A percentile compares a stretch with the other conserved stretches of the same genome.
These are phyloP conservation scores for Dictyophora rubrovolvata DNA, from an alignment of 768 basidiomycete genomes.

Conservation along the genomic window DNA sequence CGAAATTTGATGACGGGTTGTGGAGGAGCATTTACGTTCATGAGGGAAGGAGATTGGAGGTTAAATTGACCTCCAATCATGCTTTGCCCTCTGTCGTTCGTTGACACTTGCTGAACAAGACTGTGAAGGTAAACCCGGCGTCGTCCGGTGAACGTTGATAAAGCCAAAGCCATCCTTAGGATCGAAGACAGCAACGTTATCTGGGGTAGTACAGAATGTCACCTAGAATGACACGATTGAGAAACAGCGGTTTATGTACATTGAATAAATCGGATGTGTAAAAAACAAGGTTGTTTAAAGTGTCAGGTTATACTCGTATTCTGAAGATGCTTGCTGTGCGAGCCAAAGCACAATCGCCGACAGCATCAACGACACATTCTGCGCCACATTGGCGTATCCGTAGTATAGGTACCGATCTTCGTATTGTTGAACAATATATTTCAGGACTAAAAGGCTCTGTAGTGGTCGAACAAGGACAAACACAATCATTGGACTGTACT, in stretches of 20 bases:
- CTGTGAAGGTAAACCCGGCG: constrained; percentile 18
- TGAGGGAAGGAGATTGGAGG: background rate
- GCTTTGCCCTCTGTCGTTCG: no score
- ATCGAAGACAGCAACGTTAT: background rate
- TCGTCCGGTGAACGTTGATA: constrained; percentile 14
- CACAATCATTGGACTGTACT: no score
- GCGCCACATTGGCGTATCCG: constrained; percentile 91
- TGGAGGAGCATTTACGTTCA: no score
- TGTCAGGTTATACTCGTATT: constrained; percentile 91
- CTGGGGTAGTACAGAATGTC: no score
- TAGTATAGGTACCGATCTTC: constrained; percentile 76
- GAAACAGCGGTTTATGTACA: no score
- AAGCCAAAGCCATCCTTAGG: background rate
- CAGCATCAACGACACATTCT: constrained; percentile 78
- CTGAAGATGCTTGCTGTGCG: constrained; percentile 72
- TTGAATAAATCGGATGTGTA: no score
- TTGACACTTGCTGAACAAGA: no score
- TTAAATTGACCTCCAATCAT: no score
- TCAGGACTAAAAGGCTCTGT: constrained; percentile 81
- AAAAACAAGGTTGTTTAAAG: constrained; percentile 39
- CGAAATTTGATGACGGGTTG: constrained; percentile 17
- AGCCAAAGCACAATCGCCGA: constrained; percentile 88
- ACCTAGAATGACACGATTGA: no score
- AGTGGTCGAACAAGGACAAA: no score
- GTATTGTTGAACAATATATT: constrained; percentile 72